Percentiles rank a stretch among this genome's conserved stretches.
Conservation (phyloP, 2,329 filamentous ascomycete genomes). For the Aspergillaceae sp. region DNA sequence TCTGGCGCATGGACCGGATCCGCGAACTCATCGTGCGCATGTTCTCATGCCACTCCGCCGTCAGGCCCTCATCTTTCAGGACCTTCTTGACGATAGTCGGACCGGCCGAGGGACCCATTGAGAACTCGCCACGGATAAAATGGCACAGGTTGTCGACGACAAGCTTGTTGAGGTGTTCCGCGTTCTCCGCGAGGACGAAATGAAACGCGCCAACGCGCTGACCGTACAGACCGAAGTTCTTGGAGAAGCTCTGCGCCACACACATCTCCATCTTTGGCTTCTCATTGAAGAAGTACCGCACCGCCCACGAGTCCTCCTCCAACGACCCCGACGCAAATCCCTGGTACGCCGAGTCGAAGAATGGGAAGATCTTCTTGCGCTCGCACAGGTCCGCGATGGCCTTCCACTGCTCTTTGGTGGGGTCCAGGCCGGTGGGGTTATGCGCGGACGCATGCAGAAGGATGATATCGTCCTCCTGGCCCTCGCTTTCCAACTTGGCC, state of each 20-base stretch:
- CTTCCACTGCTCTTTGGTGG: slow-evolving; percentile 85
- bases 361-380: slow-evolving; percentile 80
- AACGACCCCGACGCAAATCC: slow-evolving; percentile 91
- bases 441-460: slow-evolving; percentile 92
- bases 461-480: slow-evolving; percentile 71
- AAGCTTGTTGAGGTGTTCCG: slow-evolving; percentile 19
- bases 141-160: slow-evolving; percentile 33
- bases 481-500: slow-evolving; percentile 76
- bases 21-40: slow-evolving; percentile 85
- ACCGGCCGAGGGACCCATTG: slow-evolving; percentile 66
- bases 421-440: slow-evolving; percentile 95
- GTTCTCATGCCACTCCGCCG: slow-evolving; percentile 83
- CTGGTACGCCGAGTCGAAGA: slow-evolving; percentile 97
- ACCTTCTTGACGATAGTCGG: slow-evolving; percentile 75
- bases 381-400: slow-evolving; percentile 71
- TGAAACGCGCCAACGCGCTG: slow-evolving; percentile 94
- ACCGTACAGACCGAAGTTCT: slow-evolving; percentile 75
- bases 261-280: slow-evolving; percentile 58
- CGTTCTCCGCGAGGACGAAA: slow-evolving; percentile 30
- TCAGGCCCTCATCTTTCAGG: slow-evolving; percentile 68
- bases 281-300: slow-evolving; percentile 84
- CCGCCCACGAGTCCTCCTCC: slow-evolving; percentile 72
- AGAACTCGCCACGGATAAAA: slow-evolving; percentile 32
- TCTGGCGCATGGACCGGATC: slow-evolving; percentile 82
- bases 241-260: slow-evolving; percentile 53